These are phyloP conservation scores for Fusarium sublunatum DNA, from an alignment of 2,329 filamentous ascomycete genomes.

Conservation along the genomic window DNA sequence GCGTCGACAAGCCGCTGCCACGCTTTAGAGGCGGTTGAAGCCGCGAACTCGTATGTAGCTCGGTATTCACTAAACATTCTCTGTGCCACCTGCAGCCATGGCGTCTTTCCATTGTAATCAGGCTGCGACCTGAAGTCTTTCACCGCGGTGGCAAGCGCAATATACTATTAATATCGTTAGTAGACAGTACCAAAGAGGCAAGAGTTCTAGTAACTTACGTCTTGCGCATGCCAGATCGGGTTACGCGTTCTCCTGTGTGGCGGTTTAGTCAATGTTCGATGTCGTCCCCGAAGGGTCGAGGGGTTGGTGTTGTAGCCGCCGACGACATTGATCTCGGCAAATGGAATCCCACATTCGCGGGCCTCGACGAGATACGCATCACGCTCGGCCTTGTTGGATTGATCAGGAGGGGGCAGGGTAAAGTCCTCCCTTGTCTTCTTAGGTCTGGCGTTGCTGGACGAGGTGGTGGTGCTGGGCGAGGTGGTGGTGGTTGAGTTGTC, in stretches of 20 bases:
- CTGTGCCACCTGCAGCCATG: no score
- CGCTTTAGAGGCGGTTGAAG: no score
- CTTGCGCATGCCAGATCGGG: constrained; percentile 70
- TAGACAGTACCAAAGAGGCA: neutral
- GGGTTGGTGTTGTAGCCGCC: constrained; percentile 67
- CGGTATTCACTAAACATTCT: no score
- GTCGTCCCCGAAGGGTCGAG: constrained; percentile 78
- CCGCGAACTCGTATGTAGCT: no score
- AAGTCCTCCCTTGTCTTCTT: no score
- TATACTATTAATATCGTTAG: neutral
- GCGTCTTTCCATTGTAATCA: no score
- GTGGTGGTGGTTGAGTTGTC: no score
- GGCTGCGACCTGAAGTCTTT: no score
- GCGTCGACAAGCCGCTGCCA: no score
- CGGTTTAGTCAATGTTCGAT: constrained; percentile 72
- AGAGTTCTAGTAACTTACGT: constrained; percentile 64
- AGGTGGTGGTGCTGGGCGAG: no score
- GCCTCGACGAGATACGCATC: neutral
- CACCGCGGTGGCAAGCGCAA: no score
- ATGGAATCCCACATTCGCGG: neutral
- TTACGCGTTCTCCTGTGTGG: constrained; percentile 71
- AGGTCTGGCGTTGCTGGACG: no score
- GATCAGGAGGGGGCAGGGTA: neutral
- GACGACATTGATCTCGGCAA: constrained; percentile 33
- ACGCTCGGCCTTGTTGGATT: neutral